Evolutionary conservation across 345 rosid genomes (phyloP), one percentile per base, ranked within the genome.

Genomic region (Syzygium jambos): DNA sequence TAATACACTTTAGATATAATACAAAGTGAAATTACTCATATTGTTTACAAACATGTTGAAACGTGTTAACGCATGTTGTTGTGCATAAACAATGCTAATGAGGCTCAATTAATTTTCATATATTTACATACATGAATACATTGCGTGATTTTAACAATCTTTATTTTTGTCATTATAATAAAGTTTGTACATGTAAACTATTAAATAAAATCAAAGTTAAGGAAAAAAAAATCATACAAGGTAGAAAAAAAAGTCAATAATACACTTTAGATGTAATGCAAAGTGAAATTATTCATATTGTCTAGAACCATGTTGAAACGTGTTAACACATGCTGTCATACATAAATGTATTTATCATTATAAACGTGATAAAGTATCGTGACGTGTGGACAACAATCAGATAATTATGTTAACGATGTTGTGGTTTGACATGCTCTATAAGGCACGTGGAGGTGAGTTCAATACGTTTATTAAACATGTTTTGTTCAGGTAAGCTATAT

Each of bases 401-500:
- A 34, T 73, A 16, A 73, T 10, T 23, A 3, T 23, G 63, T 73
- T 73, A 38, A 10, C 38, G 3, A 73, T 73, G 25, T 9, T 6
- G 5, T 17, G 15, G 23, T 19, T 34, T 73, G 49, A 68, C 13
- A 19, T 68, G 46, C 80, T 68, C 13, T 0, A 34, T 8, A 49
- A 34, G 25, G 5, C 23, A 19, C 5, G 14, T 34, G 14, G 49
- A 1, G 49, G 80, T 7, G 6, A 73, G 49, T 34, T 73, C 14
- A 0, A 34, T 49, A 34, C 34, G 25, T 73, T 73, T 38, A 38
- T 38, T 38, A 34, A 4, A 11, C 23, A 73, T 34, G 14, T 17
- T 1, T 0, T 17, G 46, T 9, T 19, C 2, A 4, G 14, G 14
- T 19, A 73, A 34, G 23, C 14, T 11, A 9, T 34, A 17, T 0